Conservation (phyloP, 2,329 filamentous ascomycete species). For the Penicillium rolfsii region DNA sequence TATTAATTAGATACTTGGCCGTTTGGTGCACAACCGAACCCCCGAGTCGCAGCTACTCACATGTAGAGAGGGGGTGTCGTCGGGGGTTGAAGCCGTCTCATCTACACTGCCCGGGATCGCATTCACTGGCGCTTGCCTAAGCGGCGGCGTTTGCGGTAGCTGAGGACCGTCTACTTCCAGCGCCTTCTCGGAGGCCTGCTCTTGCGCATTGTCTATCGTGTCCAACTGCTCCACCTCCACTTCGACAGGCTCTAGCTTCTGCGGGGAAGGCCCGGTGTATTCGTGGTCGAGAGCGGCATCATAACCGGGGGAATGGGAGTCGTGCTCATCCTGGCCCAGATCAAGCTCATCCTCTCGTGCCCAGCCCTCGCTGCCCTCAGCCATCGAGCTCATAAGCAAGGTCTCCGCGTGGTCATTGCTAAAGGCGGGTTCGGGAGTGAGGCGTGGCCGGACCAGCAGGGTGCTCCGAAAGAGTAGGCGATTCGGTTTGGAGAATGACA, state of each 20-base stretch:
- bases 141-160: conserved; percentile 30
- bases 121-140: conserved; percentile 26
- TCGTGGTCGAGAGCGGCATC: conserved; percentile 34
- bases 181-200: conserved; percentile 29
- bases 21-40: conserved; percentile 56
- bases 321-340: conserved; percentile 46
- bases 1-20: conserved; percentile 52
- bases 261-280: conserved; percentile 21
- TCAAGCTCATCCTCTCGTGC: conserved; percentile 59
- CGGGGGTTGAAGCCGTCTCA: conserved; percentile 75
- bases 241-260: conserved; percentile 20
- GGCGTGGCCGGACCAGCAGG: conserved; percentile 14
- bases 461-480: background rate
- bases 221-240: conserved; percentile 36
- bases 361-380: conserved; percentile 64
- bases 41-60: conserved; percentile 54
- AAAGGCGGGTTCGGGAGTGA: conserved; percentile 28
- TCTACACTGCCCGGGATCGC: conserved; percentile 51
- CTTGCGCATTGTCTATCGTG: conserved; percentile 31
- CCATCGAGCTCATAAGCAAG: conserved; percentile 71
- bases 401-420: conserved; percentile 58
- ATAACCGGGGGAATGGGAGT: conserved; percentile 35
- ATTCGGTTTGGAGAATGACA: background rate
- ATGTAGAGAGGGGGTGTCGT: conserved; percentile 82
- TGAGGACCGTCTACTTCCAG: conserved; percentile 18